Conservation (phyloP, 2,329 filamentous ascomycete genomes). For the Curvularia sp. region DNA sequence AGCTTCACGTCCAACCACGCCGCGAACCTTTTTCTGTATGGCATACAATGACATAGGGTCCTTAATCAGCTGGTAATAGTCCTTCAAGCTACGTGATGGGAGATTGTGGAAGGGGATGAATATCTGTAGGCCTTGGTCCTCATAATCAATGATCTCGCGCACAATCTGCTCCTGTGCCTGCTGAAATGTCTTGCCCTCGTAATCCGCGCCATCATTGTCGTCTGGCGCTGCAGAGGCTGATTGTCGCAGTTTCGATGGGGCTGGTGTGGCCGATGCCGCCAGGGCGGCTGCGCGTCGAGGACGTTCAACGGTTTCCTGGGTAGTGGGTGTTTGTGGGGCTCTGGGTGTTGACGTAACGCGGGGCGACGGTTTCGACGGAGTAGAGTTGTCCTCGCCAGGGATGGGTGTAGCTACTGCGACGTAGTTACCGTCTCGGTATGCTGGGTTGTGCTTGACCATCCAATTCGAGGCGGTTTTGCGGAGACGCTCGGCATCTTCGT, state of each 20-base stretch:
- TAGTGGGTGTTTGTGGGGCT: slow-evolving; percentile 28
- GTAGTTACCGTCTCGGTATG: slow-evolving; percentile 72
- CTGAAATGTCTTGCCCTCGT: slow-evolving; percentile 73
- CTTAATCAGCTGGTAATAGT: slow-evolving; percentile 86
- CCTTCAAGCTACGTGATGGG: slow-evolving; percentile 75
- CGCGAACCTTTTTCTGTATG: slow-evolving; percentile 78
- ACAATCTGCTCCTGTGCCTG: slow-evolving; percentile 87
- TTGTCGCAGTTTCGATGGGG: slow-evolving; percentile 42
- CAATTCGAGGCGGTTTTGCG: slow-evolving; percentile 86
- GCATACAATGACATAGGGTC: slow-evolving; percentile 80
- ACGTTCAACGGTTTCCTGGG: slow-evolving; percentile 38
- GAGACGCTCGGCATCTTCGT: slow-evolving; percentile 84
- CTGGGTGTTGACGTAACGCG: slow-evolving; percentile 39
- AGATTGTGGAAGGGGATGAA: slow-evolving; percentile 79
- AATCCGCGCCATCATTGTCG: slow-evolving; percentile 30
- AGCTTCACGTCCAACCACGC: slow-evolving; percentile 71
- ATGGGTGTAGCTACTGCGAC: slow-evolving; percentile 76
- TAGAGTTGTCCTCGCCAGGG: slow-evolving; percentile 59
- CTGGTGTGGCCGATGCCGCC: slow-evolving; percentile 39
- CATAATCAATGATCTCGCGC: slow-evolving; percentile 72
- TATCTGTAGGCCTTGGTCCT: slow-evolving; percentile 70
- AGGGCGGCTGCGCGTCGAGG: slow-evolving; percentile 44
- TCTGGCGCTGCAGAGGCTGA: slow-evolving; percentile 36
- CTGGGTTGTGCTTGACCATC: slow-evolving; percentile 86
- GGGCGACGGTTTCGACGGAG: slow-evolving; percentile 38